phyloP scores from a whole-genome alignment of 345 rosid genomes.

The Arabidopsis arenosa region DNA sequence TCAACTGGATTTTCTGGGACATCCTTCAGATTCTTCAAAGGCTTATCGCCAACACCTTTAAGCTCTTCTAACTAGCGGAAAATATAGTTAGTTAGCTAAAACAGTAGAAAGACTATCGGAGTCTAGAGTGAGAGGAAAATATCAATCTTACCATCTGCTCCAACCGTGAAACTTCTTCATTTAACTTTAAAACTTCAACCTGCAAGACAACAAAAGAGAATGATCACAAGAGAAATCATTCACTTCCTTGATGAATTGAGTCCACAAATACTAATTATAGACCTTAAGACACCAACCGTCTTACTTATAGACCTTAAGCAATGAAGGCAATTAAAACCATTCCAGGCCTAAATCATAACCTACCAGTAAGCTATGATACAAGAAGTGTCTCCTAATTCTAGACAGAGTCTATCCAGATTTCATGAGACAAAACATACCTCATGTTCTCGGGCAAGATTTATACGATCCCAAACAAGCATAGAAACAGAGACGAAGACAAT shows the following conservation, averaged over 20 bases:
- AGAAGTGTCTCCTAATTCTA: not conserved
- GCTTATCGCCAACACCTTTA: constrained; percentile 42
- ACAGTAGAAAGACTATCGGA: not conserved
- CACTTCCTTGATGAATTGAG: constrained; percentile 18
- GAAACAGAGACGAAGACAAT: constrained; percentile 67
- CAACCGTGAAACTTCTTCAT: constrained; percentile 43
- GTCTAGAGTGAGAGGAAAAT: constrained; percentile 8
- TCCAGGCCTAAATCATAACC: not conserved
- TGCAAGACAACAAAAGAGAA: constrained; percentile 14
- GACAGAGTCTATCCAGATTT: not conserved
- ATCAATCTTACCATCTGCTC: constrained; percentile 40
- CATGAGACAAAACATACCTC: constrained; percentile 52
- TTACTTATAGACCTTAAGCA: constrained; percentile 18
- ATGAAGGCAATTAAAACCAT: not conserved
- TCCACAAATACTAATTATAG: not conserved
- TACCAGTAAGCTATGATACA: constrained; percentile 5
- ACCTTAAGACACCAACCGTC: not conserved
- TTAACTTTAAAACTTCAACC: constrained; percentile 41
- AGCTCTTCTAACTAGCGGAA: constrained; percentile 62
- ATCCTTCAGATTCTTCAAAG: constrained; percentile 39
- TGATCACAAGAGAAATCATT: constrained; percentile 10
- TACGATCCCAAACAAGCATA: constrained; percentile 84
- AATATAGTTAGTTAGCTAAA: constrained; percentile 25
- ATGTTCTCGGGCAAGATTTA: constrained; percentile 72
- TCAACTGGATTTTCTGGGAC: constrained; percentile 67